Conservation (phyloP, 2,329 filamentous ascomycete genomes). For the Berkeleyomyces rouxiae region DNA sequence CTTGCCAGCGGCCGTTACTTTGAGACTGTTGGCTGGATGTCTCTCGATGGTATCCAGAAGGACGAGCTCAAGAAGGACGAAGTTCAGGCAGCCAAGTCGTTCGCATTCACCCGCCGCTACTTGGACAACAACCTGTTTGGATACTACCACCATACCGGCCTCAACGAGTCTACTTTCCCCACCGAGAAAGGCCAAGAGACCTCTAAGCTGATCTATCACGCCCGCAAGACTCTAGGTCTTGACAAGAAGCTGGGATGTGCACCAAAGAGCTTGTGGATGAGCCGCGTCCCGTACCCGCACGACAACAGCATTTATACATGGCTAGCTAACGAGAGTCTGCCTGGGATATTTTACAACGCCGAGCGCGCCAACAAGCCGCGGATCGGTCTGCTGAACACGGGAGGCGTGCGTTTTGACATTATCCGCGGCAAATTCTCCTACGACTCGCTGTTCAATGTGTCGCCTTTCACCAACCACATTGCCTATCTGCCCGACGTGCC, state of each 20-base stretch:
- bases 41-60: conserved; percentile 48
- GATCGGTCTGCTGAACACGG: conserved; percentile 71
- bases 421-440: conserved; percentile 83
- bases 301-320: conserved; percentile 65
- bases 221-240: conserved; percentile 53
- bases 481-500: conserved; percentile 66
- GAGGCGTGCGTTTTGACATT: conserved; percentile 85
- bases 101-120: conserved; percentile 61
- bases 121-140: conserved; percentile 89
- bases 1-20: conserved; percentile 83
- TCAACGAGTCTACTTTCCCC: conserved; percentile 55
- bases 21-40: conserved; percentile 91
- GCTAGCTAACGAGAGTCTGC: conserved; percentile 61
- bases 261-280: conserved; percentile 68
- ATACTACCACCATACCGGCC: conserved; percentile 61
- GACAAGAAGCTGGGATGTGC: conserved; percentile 70
- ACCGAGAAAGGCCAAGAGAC: conserved; percentile 61
- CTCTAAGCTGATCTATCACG: conserved; percentile 49
- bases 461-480: conserved; percentile 72
- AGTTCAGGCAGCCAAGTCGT: conserved; percentile 20
- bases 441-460: conserved; percentile 73
- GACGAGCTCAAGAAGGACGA: conserved; percentile 19
- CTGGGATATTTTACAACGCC: conserved; percentile 42
- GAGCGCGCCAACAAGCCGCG: conserved; percentile 43
- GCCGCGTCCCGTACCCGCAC: conserved; percentile 55